Conservation (phyloP, 2,329 filamentous ascomycete genomes). For the Fusarium sp. region DNA sequence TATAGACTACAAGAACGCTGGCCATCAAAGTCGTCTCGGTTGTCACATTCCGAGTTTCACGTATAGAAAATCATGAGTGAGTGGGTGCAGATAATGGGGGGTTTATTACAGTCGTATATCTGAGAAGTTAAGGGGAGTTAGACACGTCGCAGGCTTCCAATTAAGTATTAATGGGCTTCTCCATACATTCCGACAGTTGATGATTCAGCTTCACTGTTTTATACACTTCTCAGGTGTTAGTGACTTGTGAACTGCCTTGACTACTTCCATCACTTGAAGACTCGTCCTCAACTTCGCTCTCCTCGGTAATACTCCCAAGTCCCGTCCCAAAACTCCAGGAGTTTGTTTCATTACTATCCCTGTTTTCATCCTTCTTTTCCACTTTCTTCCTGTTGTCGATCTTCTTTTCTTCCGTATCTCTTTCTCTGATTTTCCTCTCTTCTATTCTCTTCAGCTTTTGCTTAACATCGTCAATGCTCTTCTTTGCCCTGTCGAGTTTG, state of each 20-base stretch:
- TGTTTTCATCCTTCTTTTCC: not conserved
- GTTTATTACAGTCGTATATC: not conserved
- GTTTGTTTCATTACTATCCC: not conserved
- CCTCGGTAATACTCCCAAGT: slow-evolving; percentile 12
- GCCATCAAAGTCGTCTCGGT: not conserved
- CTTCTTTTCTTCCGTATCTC: not conserved
- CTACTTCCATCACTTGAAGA: not conserved
- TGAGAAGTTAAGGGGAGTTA: not conserved
- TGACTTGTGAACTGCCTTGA: not conserved
- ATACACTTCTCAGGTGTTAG: not conserved
- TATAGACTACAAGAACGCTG: not conserved
- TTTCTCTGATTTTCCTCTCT: not conserved
- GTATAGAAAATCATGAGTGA: not conserved
- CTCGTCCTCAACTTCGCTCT: slow-evolving; percentile 2
- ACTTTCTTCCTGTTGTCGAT: not conserved
- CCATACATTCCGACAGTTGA: not conserved
- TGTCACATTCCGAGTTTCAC: not conserved
- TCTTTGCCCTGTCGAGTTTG: slow-evolving; percentile 24
- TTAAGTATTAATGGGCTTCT: not conserved
- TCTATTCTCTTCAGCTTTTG: slow-evolving; percentile 2
- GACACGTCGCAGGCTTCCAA: not conserved
- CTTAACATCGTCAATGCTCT: slow-evolving; percentile 18
- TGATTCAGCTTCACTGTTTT: not conserved
- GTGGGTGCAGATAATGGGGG: not conserved
- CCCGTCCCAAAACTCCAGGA: not conserved